Evolutionary conservation across 371 early-diverging fungal species (phyloP).

Genomic region (Syncephalastrum monosporum): DNA sequence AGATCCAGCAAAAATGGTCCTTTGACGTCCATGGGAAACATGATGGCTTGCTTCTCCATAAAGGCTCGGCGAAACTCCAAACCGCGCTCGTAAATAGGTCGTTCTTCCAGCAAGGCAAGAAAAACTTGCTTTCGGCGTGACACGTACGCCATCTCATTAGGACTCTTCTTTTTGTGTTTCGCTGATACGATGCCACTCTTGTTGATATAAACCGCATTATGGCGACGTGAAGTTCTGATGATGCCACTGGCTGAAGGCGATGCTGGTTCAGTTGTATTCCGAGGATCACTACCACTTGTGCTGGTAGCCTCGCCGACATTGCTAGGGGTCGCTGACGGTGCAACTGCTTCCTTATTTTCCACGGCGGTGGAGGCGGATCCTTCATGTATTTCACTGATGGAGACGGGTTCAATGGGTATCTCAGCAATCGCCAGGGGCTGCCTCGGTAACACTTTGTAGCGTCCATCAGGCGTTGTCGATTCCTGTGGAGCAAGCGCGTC

Average conservation of each 20-base stretch:
- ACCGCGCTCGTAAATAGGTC: conserved; percentile 19
- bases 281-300: too few species aligned
- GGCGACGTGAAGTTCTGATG: not conserved
- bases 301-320: too few species aligned
- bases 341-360: too few species aligned
- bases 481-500: too few species aligned
- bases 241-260: not conserved
- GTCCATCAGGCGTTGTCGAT: too few species aligned
- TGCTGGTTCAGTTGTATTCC: not conserved
- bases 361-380: too few species aligned
- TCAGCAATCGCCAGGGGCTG: too few species aligned
- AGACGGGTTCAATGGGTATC: too few species aligned
- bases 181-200: not conserved
- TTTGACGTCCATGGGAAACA: not conserved
- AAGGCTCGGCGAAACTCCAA: conserved; percentile 2
- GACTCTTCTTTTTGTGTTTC: too few species aligned
- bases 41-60: not conserved
- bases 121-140: conserved; percentile 22
- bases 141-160: conserved; percentile 8
- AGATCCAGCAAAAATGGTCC: conserved; percentile 1
- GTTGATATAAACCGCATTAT: not conserved
- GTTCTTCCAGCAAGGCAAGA: conserved; percentile 14
- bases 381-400: too few species aligned
- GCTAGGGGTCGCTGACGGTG: too few species aligned
- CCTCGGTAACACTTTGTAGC: too few species aligned